phyloP scores from a whole-genome alignment of 73 alveolate species.

The Strombidium stylifer region DNA sequence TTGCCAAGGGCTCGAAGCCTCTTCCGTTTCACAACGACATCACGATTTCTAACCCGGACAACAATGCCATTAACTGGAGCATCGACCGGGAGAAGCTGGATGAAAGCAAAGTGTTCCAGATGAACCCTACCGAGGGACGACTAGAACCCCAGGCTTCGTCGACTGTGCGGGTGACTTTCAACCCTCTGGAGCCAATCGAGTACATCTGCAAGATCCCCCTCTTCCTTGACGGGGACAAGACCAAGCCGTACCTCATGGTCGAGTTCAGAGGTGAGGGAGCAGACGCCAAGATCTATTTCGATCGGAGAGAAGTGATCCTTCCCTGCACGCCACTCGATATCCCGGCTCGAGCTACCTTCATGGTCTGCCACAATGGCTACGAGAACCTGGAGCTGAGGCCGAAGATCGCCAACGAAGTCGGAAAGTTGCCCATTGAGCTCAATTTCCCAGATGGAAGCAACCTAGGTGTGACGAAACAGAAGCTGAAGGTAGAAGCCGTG shows the following conservation, averaged over 20 bases:
- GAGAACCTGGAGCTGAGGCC: slow-evolving; percentile 92
- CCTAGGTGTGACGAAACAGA: slow-evolving; percentile 79
- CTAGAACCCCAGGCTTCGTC: slow-evolving; percentile 86
- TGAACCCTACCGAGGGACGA: slow-evolving; percentile 88
- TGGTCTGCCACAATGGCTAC: slow-evolving; percentile 95
- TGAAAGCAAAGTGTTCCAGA: slow-evolving; percentile 69
- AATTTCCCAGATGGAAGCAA: slow-evolving; percentile 87
- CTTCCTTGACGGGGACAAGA: slow-evolving; percentile 80
- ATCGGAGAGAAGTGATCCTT: slow-evolving; percentile 93
- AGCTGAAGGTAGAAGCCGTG: slow-evolving; percentile 91
- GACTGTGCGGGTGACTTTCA: slow-evolving; percentile 89
- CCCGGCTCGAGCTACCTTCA: slow-evolving; percentile 84
- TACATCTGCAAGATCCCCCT: slow-evolving; percentile 88
- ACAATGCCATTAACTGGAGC: slow-evolving; percentile 77
- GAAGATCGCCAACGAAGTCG: slow-evolving; percentile 84
- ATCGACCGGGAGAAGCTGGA: slow-evolving; percentile 72
- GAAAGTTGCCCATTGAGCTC: slow-evolving; percentile 72
- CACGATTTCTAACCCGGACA: slow-evolving; percentile 83
- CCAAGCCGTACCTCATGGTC: slow-evolving; percentile 75
- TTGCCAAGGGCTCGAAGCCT: slow-evolving; percentile 84
- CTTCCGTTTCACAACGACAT: slow-evolving; percentile 79
- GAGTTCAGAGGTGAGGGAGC: slow-evolving; percentile 97
- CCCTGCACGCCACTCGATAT: slow-evolving; percentile 97
- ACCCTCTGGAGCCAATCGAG: slow-evolving; percentile 92
- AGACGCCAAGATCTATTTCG: slow-evolving; percentile 94